Base-by-base conservation (phyloP, 257 asterid species). In the Datura wrightii region DNA sequence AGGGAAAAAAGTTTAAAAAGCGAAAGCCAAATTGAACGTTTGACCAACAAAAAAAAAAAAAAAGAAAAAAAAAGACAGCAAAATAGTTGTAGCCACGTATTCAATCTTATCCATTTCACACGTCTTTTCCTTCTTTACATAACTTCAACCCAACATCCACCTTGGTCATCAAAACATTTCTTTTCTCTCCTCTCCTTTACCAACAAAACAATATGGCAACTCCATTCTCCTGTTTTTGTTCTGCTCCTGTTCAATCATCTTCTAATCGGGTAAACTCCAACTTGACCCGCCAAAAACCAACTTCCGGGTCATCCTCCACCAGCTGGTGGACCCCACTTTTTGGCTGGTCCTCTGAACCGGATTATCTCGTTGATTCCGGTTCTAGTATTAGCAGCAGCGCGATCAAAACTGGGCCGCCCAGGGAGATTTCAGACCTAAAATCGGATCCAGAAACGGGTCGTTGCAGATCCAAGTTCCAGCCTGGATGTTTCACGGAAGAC, bases 271-370 rank as follows among this genome's bases (percentile, higher is more conserved):
- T 76, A 2, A 84, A 82, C 2, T 60, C 83, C 19, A 60, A 65
- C 72, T 19, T 66, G 41, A n/a, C 82, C 79, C 79, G 42, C 34
- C 83, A 87, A 58, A 82, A 48, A 19, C 41, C 59, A 59, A 16
- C 31, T 46, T 2, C 56, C 24, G 72, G 52, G 42, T 70, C 81
- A 8, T 50, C 92, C n/a, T 82, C 90, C 52, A 41, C 91, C 16
- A 88, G 83, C 71, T 92, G 96, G 97, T 92, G 97, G 96, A 80
- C 90, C 80, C 95, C 97, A 4, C 84, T 92, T 6, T 94, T 93
- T 78, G 92, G 94, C 1, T 86, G 92, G 87, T 84, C 95, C 31
- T 79, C 95, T 7, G 94, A 92, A 56, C 93, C 94, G 53, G 94
- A 92, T 82, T 92, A 94, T 85, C 60, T 92, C 46, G 86, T 67